A percentile compares a stretch with the other conserved stretches of the same genome.
phyloP scores from a whole-genome alignment of 1,139 yeast species.

The Debaryomyces psychrophilus region DNA sequence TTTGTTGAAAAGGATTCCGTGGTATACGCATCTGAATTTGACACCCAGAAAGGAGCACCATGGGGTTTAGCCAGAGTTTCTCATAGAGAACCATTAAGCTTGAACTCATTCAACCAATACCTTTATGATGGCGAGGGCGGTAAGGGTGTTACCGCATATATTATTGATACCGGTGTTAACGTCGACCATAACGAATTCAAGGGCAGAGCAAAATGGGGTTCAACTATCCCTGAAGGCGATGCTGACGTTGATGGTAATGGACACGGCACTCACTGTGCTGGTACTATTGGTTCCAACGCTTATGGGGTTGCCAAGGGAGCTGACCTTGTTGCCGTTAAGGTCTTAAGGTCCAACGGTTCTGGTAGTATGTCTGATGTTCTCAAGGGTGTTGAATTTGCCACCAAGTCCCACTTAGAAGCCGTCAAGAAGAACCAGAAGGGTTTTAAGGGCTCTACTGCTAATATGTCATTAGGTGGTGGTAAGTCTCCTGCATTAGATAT shows the following conservation, averaged over 20 bases:
- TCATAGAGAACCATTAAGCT: constrained; percentile 76
- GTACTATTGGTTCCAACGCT: constrained; percentile 72
- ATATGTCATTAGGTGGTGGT: constrained; percentile 91
- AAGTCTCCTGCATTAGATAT: constrained; percentile 78
- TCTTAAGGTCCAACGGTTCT: constrained; percentile 73
- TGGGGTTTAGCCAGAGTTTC: constrained; percentile 97
- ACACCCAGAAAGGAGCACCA: constrained; percentile 80
- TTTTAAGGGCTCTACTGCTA: constrained; percentile 84
- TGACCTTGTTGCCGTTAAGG: constrained; percentile 75
- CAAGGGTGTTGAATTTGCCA: constrained; percentile 80
- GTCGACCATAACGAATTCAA: constrained; percentile 79
- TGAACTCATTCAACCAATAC: constrained; percentile 84
- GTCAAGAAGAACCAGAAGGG: constrained; percentile 61
- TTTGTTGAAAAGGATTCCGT: constrained; percentile 80
- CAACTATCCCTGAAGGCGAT: constrained; percentile 84
- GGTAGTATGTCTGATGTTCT: constrained; percentile 83
- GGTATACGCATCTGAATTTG: constrained; percentile 66
- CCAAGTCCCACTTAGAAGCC: constrained; percentile 61
- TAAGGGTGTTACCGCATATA: constrained; percentile 88
- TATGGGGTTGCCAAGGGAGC: constrained; percentile 84
- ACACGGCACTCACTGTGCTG: constrained; percentile 92
- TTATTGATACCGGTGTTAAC: constrained; percentile 92
- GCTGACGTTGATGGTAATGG: constrained; percentile 89
- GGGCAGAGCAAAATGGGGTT: constrained; percentile 95
- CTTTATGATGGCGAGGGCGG: constrained; percentile 84